These are phyloP conservation scores for Diaporthe australafricana DNA, from an alignment of 2,329 filamentous ascomycete genomes.

Conservation along the genomic window DNA sequence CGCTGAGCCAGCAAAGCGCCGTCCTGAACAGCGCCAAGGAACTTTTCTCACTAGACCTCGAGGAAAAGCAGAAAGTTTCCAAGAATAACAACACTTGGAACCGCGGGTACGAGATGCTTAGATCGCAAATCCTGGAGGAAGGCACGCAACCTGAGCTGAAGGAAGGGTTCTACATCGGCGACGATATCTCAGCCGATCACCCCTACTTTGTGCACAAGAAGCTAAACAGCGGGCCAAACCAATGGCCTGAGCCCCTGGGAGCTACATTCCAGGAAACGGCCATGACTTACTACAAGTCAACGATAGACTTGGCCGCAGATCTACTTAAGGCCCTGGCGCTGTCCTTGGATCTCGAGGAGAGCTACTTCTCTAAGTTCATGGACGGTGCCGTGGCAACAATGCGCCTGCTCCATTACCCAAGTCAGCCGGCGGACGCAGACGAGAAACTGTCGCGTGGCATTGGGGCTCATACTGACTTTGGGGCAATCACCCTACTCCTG, in stretches of 20 bases:
- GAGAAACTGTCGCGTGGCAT: conserved; percentile 49
- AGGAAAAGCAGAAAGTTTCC: conserved; percentile 55
- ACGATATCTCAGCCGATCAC: conserved; percentile 53
- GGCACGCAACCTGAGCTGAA: conserved; percentile 57
- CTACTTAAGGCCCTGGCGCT: conserved; percentile 53
- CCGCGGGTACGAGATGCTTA: conserved; percentile 59
- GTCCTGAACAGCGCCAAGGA: conserved; percentile 55
- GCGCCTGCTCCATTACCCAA: conserved; percentile 59
- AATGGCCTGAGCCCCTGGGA: conserved; percentile 54
- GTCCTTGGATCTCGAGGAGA: conserved; percentile 50
- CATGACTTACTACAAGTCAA: conserved; percentile 52
- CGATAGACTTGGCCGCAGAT: conserved; percentile 51
- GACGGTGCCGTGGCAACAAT: conserved; percentile 55
- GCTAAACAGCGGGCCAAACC: conserved; percentile 53
- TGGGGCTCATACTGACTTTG: conserved; percentile 66
- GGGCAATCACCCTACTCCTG: conserved; percentile 65
- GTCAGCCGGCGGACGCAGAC: conserved; percentile 49
- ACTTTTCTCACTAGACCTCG: conserved; percentile 59
- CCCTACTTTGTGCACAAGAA: conserved; percentile 53
- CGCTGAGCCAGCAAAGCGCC: conserved; percentile 51
- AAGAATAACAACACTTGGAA: conserved; percentile 53
- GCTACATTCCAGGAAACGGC: conserved; percentile 49
- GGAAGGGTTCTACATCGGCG: conserved; percentile 53
- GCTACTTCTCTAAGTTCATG: conserved; percentile 55
- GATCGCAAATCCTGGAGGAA: conserved; percentile 56